Percentiles rank a stretch among this genome's conserved stretches.
Conservation (phyloP, 1,284 basidiomycete genomes). For the Phellopilus nigrolimitatus region DNA sequence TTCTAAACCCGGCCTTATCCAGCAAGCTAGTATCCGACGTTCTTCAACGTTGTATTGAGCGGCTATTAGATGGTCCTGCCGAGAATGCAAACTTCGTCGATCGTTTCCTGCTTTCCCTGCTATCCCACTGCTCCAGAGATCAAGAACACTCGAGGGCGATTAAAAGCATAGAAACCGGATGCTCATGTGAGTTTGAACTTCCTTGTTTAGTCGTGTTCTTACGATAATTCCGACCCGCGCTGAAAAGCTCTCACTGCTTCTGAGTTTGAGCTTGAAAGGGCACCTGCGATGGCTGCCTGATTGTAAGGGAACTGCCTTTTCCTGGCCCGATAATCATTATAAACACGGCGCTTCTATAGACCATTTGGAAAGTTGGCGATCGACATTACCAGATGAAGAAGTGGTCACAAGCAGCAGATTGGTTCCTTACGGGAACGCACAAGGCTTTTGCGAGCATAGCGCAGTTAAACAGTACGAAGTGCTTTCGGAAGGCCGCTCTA, state of each 20-base stretch:
- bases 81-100: slow-evolving; percentile 49
- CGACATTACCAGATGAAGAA: slow-evolving; percentile 66
- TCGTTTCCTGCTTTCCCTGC: slow-evolving; percentile 63
- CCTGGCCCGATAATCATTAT: slow-evolving; percentile 15
- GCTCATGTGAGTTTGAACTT: slow-evolving; percentile 45
- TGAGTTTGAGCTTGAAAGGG: slow-evolving; percentile 56
- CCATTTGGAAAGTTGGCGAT: slow-evolving; percentile 79
- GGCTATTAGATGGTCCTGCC: slow-evolving; percentile 40
- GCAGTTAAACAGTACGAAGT: slow-evolving; percentile 54
- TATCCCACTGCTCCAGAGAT: slow-evolving; percentile 72
- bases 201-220: slow-evolving; percentile 17
- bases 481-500: slow-evolving; percentile 73
- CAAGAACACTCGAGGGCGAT: slow-evolving; percentile 60
- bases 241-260: slow-evolving; percentile 49
- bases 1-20: slow-evolving; percentile 26
- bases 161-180: slow-evolving; percentile 48
- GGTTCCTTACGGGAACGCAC: slow-evolving; percentile 71
- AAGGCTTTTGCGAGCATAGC: slow-evolving; percentile 51
- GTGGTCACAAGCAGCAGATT: slow-evolving; percentile 71
- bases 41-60: slow-evolving; percentile 55
- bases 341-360: slow-evolving; percentile 36
- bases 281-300: slow-evolving; percentile 69
- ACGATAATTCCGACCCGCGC: slow-evolving; percentile 20
- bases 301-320: slow-evolving; percentile 42
- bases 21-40: slow-evolving; percentile 58